Conservation (phyloP, 208 protist genomes). For the Acanthamoeba rhysodes region DNA sequence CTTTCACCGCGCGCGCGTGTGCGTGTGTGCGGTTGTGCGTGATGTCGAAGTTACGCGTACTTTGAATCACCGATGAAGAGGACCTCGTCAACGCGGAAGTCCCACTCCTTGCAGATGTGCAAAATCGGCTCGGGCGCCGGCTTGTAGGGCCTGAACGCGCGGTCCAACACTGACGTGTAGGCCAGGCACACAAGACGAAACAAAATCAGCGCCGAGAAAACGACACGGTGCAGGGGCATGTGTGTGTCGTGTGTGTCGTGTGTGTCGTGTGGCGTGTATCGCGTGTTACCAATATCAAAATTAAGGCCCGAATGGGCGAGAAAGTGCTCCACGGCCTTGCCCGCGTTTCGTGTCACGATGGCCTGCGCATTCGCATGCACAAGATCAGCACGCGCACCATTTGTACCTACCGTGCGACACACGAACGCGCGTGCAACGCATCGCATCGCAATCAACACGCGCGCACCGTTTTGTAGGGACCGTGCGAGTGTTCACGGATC, state of each 20-base stretch:
- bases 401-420: background rate
- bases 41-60: background rate
- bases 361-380: background rate
- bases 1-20: too few species aligned
- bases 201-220: background rate
- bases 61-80: slow-evolving; percentile 58
- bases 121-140: slow-evolving; percentile 32
- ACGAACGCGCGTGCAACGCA: too few species aligned
- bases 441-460: background rate
- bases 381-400: background rate
- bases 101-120: slow-evolving; percentile 54
- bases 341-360: slow-evolving; percentile 54
- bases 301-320: slow-evolving; percentile 27
- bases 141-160: slow-evolving; percentile 45
- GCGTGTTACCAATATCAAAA: background rate
- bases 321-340: slow-evolving; percentile 28
- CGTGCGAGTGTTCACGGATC: slow-evolving; percentile 46
- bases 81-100: background rate
- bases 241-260: too few species aligned
- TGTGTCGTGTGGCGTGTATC: too few species aligned
- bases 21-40: background rate
- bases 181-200: background rate
- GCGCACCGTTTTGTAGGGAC: slow-evolving; percentile 47
- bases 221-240: background rate
- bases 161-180: background rate